Evolutionary conservation across 2,329 filamentous ascomycete genomes (phyloP), one percentile per base, ranked within the genome.

Genomic region (Endocalyx cinctus): DNA sequence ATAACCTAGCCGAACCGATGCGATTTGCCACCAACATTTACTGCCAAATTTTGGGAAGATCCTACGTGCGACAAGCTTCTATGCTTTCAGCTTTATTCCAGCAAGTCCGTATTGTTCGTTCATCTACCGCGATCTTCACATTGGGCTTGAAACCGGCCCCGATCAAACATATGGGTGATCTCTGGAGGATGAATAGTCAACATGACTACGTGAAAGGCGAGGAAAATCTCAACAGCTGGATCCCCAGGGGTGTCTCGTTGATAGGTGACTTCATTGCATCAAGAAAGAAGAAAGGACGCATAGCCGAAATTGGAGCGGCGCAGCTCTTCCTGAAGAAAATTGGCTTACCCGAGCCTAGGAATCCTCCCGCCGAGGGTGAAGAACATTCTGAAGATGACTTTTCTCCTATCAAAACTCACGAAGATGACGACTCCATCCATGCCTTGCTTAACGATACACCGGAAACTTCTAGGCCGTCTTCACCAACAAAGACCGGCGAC

Each of bases 121-220:
- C 89, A 6, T 86, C 84, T 0, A 86, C 87, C 14, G 81, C 79
- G 27, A 86, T 95, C 38, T 98, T 94, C 61, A 88, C 86, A 2
- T 67, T 97, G 31, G 81, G 81, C 5, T 82, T 97, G 59, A 82
- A 87, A 18, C 92, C 92, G 0, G 82, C 87, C 6, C 88, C 88
- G 3, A 88, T 94, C 31, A 96, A 96, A 62, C 78, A 87, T 29
- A 87, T 88, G 1, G 87, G 87, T 4, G 92, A 98, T 56, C 70
- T 98, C 10, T 98, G 92, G 92, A 79, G 92, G 34, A 87, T 97
- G 79, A 94, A 88, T 58, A 97, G 89, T 12, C 82, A 87, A 39
- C 84, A 94, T 51, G 87, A 94, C 57, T 97, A 96, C 54, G 86
- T 98, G 50, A 96, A 95, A 59, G 92, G 92, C 35, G 89, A 98